These are phyloP conservation scores for Quercus mongolica DNA, from an alignment of 306 rosid genomes.

Conservation along the genomic window DNA sequence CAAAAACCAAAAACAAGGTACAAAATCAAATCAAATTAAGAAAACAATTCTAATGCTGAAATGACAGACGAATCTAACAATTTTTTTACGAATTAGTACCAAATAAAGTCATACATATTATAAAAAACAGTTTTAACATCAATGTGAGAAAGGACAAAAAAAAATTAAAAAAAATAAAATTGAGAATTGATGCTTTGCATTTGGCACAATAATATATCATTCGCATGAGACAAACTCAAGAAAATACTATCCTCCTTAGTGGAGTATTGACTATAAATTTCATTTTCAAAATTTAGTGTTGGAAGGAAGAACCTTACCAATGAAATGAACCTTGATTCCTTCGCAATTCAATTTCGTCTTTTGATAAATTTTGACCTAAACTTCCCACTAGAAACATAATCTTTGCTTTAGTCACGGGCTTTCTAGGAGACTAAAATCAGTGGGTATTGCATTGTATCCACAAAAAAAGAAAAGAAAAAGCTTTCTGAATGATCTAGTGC, in stretches of 20 bases:
- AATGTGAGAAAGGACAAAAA: neutral
- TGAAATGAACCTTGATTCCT: too few relatives aligned
- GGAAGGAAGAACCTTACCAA: too few relatives aligned
- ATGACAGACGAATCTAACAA: neutral
- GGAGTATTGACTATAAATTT: neutral
- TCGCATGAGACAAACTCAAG: too few relatives aligned
- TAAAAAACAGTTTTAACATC: neutral
- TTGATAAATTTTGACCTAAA: neutral
- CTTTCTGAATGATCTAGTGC: neutral
- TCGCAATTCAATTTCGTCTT: neutral
- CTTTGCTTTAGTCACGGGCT: neutral
- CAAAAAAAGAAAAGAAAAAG: neutral
- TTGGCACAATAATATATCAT: neutral
- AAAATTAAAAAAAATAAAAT: too few relatives aligned
- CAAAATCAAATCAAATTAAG: too few relatives aligned
- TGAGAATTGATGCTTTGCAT: neutral
- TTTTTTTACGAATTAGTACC: too few relatives aligned
- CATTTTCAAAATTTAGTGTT: too few relatives aligned
- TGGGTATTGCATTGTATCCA: neutral
- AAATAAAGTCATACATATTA: too few relatives aligned
- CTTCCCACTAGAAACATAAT: neutral
- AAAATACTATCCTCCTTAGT: neutral
- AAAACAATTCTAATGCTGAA: neutral
- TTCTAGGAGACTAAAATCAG: neutral
- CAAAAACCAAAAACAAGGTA: too few relatives aligned